phyloP scores from a whole-genome alignment of 116 monocot genomes.

The Zostera marina region DNA sequence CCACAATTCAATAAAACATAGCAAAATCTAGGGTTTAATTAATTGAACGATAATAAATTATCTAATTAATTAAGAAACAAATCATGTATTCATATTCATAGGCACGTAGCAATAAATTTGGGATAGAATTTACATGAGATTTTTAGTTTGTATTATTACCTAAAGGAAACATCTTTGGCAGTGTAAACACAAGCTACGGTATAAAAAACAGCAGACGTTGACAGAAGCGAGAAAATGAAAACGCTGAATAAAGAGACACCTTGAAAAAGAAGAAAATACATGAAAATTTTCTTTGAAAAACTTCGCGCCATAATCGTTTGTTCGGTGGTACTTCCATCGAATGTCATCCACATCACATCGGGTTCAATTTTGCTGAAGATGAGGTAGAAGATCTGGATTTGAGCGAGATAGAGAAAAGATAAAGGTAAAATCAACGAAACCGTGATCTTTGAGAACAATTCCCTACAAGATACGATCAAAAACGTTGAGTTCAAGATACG shows the following conservation, averaged over 20 bases:
- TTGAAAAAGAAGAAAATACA: conserved; percentile 53
- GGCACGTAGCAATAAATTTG: no score
- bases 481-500: no score
- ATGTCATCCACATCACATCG: conserved; percentile 21
- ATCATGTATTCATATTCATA: no score
- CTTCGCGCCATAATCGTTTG: conserved; percentile 23
- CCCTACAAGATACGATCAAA: conserved; percentile 23
- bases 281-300: conserved; percentile 36
- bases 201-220: conserved; percentile 71
- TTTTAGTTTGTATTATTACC: not conserved
- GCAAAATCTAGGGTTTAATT: not conserved
- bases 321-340: conserved; percentile 32
- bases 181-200: conserved; percentile 60
- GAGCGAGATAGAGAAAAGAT: conserved; percentile 49
- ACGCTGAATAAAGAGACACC: conserved; percentile 44
- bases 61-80: not conserved
- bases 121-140: not conserved
- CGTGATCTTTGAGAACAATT: conserved; percentile 44
- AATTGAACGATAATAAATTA: no score
- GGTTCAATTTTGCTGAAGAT: conserved; percentile 48
- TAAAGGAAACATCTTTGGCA: conserved; percentile 43
- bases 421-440: conserved; percentile 44
- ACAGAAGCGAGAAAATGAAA: conserved; percentile 62
- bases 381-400: conserved; percentile 51
- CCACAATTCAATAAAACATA: no score